Evolutionary conservation across 768 basidiomycete species (phyloP).

Genomic region (Trichaptum fuscoviolaceum): DNA sequence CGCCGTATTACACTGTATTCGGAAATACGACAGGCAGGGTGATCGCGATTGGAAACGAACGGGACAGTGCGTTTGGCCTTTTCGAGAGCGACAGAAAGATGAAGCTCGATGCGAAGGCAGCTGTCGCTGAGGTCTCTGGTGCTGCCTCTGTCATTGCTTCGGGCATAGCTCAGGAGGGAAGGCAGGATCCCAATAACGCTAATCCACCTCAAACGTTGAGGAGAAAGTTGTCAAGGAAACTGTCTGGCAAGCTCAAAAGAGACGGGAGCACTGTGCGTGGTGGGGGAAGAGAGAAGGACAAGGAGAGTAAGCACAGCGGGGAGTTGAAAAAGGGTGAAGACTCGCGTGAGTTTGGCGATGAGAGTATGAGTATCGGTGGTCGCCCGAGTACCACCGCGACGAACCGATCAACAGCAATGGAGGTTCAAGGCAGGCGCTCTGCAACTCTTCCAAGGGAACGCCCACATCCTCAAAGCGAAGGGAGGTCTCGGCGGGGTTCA

Average conservation of each 20-base stretch:
- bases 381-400: not conserved
- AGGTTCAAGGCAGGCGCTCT: not conserved
- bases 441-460: not conserved
- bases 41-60: slow-evolving; percentile 38
- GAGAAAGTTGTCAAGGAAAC: slow-evolving; percentile 29
- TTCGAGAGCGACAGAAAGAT: not conserved
- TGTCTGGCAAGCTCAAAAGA: slow-evolving; percentile 29
- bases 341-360: not conserved
- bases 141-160: not conserved
- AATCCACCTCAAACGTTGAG: slow-evolving; percentile 9
- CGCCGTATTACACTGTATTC: slow-evolving; percentile 55
- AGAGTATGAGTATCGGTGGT: not conserved
- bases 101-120: not conserved
- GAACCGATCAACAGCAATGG: not conserved
- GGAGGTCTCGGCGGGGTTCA: not conserved
- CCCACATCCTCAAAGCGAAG: not conserved
- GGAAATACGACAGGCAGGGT: slow-evolving; percentile 41
- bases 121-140: not conserved
- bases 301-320: not conserved
- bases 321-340: not conserved
- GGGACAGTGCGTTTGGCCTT: slow-evolving; percentile 27
- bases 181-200: not conserved
- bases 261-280: not conserved
- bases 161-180: not conserved
- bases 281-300: slow-evolving; percentile 8